Percentiles rank a stretch among this genome's conserved stretches.
Conservation (phyloP, 2,329 filamentous ascomycete genomes). For the Aspergillus tanneri region DNA sequence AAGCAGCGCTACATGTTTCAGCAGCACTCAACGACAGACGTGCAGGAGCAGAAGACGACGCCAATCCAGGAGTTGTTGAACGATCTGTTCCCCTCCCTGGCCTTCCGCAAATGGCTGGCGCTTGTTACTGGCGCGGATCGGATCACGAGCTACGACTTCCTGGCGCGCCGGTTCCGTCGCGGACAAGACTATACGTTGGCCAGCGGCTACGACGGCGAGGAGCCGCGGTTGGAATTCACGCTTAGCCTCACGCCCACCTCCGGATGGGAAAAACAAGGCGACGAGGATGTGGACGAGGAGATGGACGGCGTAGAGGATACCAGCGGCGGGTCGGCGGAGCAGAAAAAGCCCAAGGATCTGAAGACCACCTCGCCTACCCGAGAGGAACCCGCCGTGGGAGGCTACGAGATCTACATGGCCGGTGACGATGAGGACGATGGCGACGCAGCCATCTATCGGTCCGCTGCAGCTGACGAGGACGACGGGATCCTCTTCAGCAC, state of each 20-base stretch:
- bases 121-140: slow-evolving; percentile 69
- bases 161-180: slow-evolving; percentile 83
- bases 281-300: slow-evolving; percentile 51
- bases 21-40: slow-evolving; percentile 46
- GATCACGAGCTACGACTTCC: slow-evolving; percentile 69
- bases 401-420: slow-evolving; percentile 81
- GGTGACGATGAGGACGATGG: slow-evolving; percentile 71
- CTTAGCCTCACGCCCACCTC: slow-evolving; percentile 79
- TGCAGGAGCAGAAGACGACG: slow-evolving; percentile 35
- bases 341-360: slow-evolving; percentile 40
- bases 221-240: slow-evolving; percentile 81
- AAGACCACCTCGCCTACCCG: slow-evolving; percentile 27
- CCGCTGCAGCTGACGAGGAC: slow-evolving; percentile 66
- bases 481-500: slow-evolving; percentile 70
- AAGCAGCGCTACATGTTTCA: slow-evolving; percentile 92
- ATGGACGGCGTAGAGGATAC: slow-evolving; percentile 49
- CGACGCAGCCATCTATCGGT: slow-evolving; percentile 73
- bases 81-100: slow-evolving; percentile 74
- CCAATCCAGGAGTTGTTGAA: slow-evolving; percentile 76
- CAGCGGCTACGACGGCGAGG: slow-evolving; percentile 69
- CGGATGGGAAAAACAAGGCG: slow-evolving; percentile 77
- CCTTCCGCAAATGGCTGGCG: slow-evolving; percentile 88
- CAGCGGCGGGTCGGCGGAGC: slow-evolving; percentile 45
- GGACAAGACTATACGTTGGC: slow-evolving; percentile 92
- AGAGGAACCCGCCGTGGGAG: slow-evolving; percentile 46